phyloP scores from a whole-genome alignment of 202 grass and related monocot species.

The Zizania palustris region DNA sequence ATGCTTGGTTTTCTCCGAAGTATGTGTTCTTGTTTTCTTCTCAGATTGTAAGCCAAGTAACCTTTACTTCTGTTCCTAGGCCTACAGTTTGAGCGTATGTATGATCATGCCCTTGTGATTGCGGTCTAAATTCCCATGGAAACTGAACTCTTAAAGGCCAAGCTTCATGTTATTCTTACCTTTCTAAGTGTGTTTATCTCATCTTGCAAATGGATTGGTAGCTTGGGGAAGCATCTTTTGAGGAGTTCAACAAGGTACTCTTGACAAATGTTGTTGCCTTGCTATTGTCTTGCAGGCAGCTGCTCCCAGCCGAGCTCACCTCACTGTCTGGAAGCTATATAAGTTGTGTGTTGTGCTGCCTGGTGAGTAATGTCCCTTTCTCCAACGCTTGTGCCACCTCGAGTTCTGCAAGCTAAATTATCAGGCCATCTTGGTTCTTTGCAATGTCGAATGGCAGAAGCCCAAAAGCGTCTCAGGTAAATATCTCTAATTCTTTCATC shows the following conservation, averaged over 20 bases:
- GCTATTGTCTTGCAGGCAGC: no score
- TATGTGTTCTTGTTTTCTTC: slow-evolving; percentile 15
- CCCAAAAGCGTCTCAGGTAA: slow-evolving; percentile 66
- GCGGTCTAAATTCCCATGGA: slow-evolving; percentile 26
- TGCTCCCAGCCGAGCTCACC: no score
- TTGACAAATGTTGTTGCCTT: neutral
- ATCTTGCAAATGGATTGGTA: slow-evolving; percentile 45
- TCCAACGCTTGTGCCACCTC: no score
- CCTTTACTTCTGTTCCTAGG: no score
- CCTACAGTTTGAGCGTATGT: no score
- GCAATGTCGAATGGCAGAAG: slow-evolving; percentile 52
- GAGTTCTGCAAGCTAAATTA: no score
- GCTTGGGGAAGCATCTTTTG: slow-evolving; percentile 13
- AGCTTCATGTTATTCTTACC: slow-evolving; percentile 1
- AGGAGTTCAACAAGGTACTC: slow-evolving; percentile 46
- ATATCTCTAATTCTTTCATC: slow-evolving; percentile 23
- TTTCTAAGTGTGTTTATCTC: slow-evolving; percentile 45
- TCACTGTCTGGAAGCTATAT: no score
- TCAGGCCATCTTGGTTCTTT: slow-evolving; percentile 60
- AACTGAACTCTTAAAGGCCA: slow-evolving; percentile 37
- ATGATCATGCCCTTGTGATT: no score
- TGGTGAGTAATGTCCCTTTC: no score
- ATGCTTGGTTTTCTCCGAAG: slow-evolving; percentile 20
- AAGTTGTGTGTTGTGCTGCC: no score
- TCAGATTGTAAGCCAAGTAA: no score